Conservation (phyloP, 2,329 filamentous ascomycete species). For the Nemania sp. region DNA sequence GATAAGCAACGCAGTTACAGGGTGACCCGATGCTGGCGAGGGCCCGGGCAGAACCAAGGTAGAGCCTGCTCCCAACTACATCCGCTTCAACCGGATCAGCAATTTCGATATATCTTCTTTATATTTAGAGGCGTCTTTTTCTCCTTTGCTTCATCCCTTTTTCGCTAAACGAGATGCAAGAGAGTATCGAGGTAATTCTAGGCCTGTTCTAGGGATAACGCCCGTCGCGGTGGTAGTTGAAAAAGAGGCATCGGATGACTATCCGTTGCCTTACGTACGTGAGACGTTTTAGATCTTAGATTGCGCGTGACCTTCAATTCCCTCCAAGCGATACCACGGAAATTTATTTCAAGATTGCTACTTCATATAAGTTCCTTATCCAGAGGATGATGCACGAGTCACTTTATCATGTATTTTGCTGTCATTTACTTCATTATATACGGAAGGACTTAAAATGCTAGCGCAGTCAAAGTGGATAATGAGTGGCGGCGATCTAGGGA, state of each 20-base stretch:
- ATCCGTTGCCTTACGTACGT: background rate
- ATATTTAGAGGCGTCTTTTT: background rate
- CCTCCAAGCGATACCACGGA: background rate
- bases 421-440: no score
- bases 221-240: background rate
- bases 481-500: conserved; percentile 22
- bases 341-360: background rate
- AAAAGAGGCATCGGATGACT: background rate
- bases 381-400: background rate
- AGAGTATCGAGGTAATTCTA: background rate
- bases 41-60: no score
- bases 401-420: no score
- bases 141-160: background rate
- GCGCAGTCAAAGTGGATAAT: background rate
- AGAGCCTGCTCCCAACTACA: no score
- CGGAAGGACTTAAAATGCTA: conserved; percentile 20
- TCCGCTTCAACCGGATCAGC: conserved; percentile 36
- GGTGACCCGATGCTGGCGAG: background rate
- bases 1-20: conserved; percentile 9
- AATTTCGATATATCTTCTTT: background rate
- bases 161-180: background rate
- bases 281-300: background rate
- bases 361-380: background rate
- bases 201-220: background rate
- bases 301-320: background rate